Percentiles rank a stretch among this genome's conserved stretches.
phyloP scores from a whole-genome alignment of 352 stramenopile species.

The Phytopythium mirpurense region DNA sequence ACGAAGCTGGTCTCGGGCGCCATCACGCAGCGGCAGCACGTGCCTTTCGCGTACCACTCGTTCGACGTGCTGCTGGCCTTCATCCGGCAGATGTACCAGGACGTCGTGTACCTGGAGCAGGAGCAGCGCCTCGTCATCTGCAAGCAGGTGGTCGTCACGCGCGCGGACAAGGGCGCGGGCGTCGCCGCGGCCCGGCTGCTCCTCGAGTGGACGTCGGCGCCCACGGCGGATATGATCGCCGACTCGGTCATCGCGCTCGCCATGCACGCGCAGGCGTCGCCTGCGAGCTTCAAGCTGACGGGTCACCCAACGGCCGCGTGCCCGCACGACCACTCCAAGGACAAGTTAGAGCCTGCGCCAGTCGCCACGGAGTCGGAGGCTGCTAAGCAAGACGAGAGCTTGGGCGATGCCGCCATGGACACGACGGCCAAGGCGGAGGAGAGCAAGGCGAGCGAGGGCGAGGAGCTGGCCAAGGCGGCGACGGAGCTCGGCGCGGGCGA shows the following conservation, averaged over 20 bases:
- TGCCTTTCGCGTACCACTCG: slow-evolving; percentile 74
- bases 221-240: slow-evolving; percentile 94
- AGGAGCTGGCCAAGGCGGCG: slow-evolving; percentile 45
- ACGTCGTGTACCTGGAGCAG: slow-evolving; percentile 49
- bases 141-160: slow-evolving; percentile 67
- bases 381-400: background rate
- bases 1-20: slow-evolving; percentile 76
- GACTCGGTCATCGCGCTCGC: slow-evolving; percentile 94
- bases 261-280: slow-evolving; percentile 91
- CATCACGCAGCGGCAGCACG: slow-evolving; percentile 83
- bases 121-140: slow-evolving; percentile 65
- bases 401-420: slow-evolving; percentile 4
- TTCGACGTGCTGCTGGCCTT: slow-evolving; percentile 79
- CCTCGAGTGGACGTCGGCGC: slow-evolving; percentile 87
- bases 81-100: slow-evolving; percentile 82
- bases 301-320: slow-evolving; percentile 67
- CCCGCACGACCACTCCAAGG: slow-evolving; percentile 75
- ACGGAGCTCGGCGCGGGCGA: slow-evolving; percentile 61
- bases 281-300: slow-evolving; percentile 78
- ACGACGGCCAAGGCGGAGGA: slow-evolving; percentile 15
- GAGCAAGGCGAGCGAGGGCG: slow-evolving; percentile 7
- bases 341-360: slow-evolving; percentile 7
- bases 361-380: background rate
- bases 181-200: slow-evolving; percentile 38
- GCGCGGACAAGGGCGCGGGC: slow-evolving; percentile 20